Evolutionary conservation across 1,139 yeast species (phyloP), one percentile per base, ranked within the genome.

Genomic region (Scheffersomyces illinoinensis): DNA sequence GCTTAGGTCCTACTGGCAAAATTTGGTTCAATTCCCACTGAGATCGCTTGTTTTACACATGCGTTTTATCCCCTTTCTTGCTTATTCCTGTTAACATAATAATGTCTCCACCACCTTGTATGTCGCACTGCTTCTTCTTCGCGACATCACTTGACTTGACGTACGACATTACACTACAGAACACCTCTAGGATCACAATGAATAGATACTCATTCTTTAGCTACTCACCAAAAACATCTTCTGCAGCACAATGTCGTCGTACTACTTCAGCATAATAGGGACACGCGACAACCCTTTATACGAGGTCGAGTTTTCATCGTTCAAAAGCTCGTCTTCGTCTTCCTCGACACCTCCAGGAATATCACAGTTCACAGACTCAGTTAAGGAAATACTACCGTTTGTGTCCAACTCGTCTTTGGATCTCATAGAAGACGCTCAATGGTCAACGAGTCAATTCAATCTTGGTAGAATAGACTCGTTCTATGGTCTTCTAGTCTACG

Each of bases 361-460:
- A 57, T 82, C 89, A 47, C 85, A 83, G 70, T 90, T 93, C 67
- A 82, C 93, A 0, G 79, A 84, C 24, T 90, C 88, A 58, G 85
- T 91, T 71, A 85, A 85, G 66, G 98, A 93, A 70, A 76, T 93
- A 55, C 86, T 90, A 66, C 98, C 98, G 21, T 93, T 93, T 69
- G 88, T 96, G 47, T 84, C 95, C 50, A 97, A 95, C 71, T 85
- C 97, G 0, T 86, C 98, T 2, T 76, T 96, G 50, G 99, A 95
- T 71, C 80, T 95, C 21, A 88, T 96, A 1, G 98, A 95, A 65
- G 97, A 93, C 66, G 77, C 86, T 3, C 98, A 93, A 68, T 93
- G 97, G 96, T 83, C 86, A 54, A 79, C 86, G 17, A 85, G 82
- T 62, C 81, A 83, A 52, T 79, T 89, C 70, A 85, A 91, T 68